Percentiles rank a stretch among this genome's conserved stretches.
phyloP scores from a whole-genome alignment of 2,329 filamentous ascomycete species.

The Epichloe glyceriae region DNA sequence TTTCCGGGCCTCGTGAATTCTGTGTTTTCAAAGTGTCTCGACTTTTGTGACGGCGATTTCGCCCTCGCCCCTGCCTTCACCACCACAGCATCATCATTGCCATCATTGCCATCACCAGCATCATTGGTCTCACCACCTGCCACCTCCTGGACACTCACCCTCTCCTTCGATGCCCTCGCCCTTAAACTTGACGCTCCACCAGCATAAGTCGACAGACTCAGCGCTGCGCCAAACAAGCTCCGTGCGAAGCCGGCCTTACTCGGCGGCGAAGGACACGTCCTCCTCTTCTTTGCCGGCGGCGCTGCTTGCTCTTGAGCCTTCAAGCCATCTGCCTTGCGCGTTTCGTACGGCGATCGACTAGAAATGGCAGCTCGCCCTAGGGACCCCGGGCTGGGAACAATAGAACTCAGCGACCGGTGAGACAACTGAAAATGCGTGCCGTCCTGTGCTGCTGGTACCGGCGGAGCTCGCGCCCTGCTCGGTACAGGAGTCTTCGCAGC shows the following conservation, averaged over 20 bases:
- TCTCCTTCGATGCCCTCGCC: constrained; percentile 11
- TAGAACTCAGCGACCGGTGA: constrained; percentile 30
- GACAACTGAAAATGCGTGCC: constrained; percentile 23
- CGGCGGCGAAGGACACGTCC: constrained; percentile 17
- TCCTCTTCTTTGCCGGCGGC: constrained; percentile 17
- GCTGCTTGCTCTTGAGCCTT: constrained; percentile 7
- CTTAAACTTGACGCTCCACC: constrained; percentile 8
- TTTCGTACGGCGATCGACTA: constrained; percentile 21
- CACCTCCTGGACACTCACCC: constrained; percentile 8
- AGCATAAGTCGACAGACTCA: constrained; percentile 17
- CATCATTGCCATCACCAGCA: constrained; percentile 2
- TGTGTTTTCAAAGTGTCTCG: not conserved
- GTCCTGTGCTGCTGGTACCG: constrained; percentile 9
- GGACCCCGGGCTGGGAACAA: constrained; percentile 18
- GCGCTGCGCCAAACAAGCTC: constrained; percentile 21
- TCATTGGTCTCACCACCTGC: not conserved
- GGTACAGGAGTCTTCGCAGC: constrained; percentile 22
- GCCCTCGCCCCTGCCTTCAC: constrained; percentile 1
- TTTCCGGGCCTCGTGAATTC: not conserved
- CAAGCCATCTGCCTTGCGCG: constrained; percentile 11
- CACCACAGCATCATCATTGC: constrained; percentile 7
- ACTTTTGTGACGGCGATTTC: not conserved
- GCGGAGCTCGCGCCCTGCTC: constrained; percentile 2
- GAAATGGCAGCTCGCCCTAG: constrained; percentile 22
- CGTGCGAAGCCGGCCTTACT: constrained; percentile 21